Evolutionary conservation across 2,329 filamentous ascomycete species (phyloP), one percentile per base, ranked within the genome.

Genomic region (Colletotrichum brevisporum): DNA sequence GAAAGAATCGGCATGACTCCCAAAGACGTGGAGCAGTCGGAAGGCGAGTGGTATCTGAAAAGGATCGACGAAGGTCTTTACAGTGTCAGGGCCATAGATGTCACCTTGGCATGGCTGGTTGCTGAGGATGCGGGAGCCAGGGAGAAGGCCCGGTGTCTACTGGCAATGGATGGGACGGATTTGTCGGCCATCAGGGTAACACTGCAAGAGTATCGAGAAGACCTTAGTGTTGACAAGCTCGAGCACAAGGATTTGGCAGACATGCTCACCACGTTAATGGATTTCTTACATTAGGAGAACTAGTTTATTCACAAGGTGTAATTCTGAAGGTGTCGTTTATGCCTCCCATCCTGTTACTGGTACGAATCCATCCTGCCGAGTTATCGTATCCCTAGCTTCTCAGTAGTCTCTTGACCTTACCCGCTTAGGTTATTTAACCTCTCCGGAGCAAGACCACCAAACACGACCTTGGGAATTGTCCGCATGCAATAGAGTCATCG

Each of bases 31-130:
- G 90, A 92, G 43, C 84, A 83, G 69, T 88, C 90, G 59, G 85
- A 87, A 26, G 86, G 90, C 56, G 93, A 93, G 74, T 95, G 91
- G 87, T 86, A 97, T 26, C 90, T 92, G 0, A 84, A 90, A 59
- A 86, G 93, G 55, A 84, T 98, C 16, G 94, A 97, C 72, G 94
- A 93, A 0, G 96, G 96, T 0, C 82, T 98, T 6, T 97, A 93
- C 78, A 91, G 89, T 27, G 81, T 98, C 63, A 94, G 97, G 82
- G 92, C 89, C 2, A 88, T 96, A 53, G 95, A 98, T 82, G 87
- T 94, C 0, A 89, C 96, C 36, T 80, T 99, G 36, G 93, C 95
- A 13, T 99, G 96, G 96, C 85, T 98, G 39, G 87, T 94, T 8
- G 96, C 95, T 0, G 96, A 99, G 80, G 96, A 99, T 75, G 85